Evolutionary conservation across 2,329 filamentous ascomycete species (phyloP), one percentile per base, ranked within the genome.

Genomic region (Curvularia verruculosa): DNA sequence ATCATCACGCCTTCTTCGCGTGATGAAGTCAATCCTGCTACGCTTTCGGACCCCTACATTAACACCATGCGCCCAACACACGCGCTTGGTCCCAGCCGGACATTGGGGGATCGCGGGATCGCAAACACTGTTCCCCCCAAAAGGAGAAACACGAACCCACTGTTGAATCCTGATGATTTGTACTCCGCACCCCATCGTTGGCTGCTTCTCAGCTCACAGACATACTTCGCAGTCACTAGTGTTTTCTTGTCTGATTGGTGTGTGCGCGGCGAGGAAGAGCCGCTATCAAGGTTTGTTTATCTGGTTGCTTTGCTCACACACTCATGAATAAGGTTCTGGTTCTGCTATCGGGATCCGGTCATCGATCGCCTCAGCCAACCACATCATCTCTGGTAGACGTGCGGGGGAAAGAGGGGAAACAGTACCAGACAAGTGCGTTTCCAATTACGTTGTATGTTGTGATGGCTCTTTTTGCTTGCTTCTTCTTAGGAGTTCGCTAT

Each of bases 281-380:
- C 13, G 31, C 31, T 15, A 36, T 6, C 10, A 12, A 24, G 39
- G 5, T 24, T 41, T 12, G 39, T 41, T 24, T 15, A 5, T 23
- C 10, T 29, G 26, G 7, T 39, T 36, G 31, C 31, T 36, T 39
- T 36, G 31, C 31, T 36, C 31, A 36, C 5, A 36, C 31, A 36
- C 15, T 15, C 31, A 12, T 2, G 31, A 36, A 36, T 36, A 36
- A 36, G 31, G 15, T 36, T 36, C 15, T 36, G 31, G 31, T n/a
- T 36, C 13, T 36, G 43, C 44, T 53, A 53, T 54, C 50, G 18
- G n/a, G 53, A 45, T 49, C 39, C 48, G 12, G 10, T 19, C n/a
- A 34, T 34, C 29, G 41, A 21, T 43, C 10, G 37, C 31, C 7
- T 23, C n/a, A 26, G 5, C 18, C 18, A 28, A 26, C 5, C 15